Evolutionary conservation across 176 grass and related monocot genomes (phyloP), one percentile per base, ranked within the genome.

Genomic region (Puya raimondii): DNA sequence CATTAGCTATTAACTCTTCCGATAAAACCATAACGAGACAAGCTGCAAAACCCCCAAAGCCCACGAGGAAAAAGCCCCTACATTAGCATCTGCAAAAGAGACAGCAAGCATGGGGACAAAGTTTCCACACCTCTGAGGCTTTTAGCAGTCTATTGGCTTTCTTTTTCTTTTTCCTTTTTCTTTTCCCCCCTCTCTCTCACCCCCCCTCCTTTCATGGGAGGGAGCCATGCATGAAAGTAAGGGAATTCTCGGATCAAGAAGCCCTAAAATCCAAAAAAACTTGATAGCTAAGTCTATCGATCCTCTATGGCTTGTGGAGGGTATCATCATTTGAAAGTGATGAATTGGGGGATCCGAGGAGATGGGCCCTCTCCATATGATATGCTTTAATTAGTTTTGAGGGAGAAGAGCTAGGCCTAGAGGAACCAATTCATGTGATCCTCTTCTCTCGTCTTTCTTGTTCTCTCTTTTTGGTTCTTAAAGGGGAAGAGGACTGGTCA

Each of bases 211-310:
- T 42, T 23, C 12, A 51, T 59, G 25, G 9, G 53, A 16, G 25
- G 49, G 15, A 66, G 68, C 48, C 50, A 59, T 78, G 80, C 80
- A 78, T 83, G 80, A 57, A 83, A 83, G 80, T 83, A 83, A 83
- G 80, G 50, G 69, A 83, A 67, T 77, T 83, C 80, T 83, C 69
- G 80, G 80, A 83, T 83, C 80, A 50, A 68, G 69, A 72, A 72
- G 70, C 70, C n/a, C 70, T 72, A 59, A 61, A 61, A 21, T 61
- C 56, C 56, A 61, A 61, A 8, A 8, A 61, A 23, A 51, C 16
- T 61, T 22, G 56, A 61, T 61, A 20, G 56, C 56, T 21, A 61
- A 42, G 33, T 61, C 56, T 61, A 61, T n/a, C n/a, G n/a, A n/a
- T 61, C 56, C 56, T 48, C 53, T 52, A 21, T 58, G 22, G 12